Evolutionary conservation across 108 stramenopile genomes (phyloP).

Genomic region (Nitzschia inconspicua): DNA sequence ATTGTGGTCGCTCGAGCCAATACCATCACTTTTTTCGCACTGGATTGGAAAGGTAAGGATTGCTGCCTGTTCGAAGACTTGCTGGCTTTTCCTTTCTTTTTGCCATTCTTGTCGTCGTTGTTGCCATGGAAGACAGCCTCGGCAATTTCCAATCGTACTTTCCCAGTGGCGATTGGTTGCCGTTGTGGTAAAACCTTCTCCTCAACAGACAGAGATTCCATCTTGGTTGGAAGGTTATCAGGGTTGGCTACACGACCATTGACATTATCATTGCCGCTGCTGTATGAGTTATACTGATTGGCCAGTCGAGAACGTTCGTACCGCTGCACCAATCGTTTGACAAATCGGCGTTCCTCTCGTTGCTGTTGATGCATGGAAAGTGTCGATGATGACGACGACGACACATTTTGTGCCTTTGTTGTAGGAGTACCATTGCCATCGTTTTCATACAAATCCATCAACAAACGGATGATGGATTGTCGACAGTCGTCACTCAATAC

Average conservation of each 20-base stretch:
- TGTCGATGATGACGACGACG: too few relatives aligned
- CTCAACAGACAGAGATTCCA: not conserved
- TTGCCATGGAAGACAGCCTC: constrained; percentile 40
- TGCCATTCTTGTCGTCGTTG: constrained; percentile 21
- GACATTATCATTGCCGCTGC: too few relatives aligned
- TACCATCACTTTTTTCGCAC: constrained; percentile 47
- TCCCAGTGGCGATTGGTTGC: not conserved
- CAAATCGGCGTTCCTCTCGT: constrained; percentile 25
- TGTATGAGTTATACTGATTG: constrained; percentile 10
- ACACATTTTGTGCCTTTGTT: not conserved
- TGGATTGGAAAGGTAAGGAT: constrained; percentile 27
- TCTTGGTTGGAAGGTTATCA: not conserved
- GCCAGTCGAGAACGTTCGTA: constrained; percentile 19
- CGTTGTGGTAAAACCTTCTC: not conserved
- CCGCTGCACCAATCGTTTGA: constrained; percentile 26
- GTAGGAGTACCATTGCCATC: constrained; percentile 3
- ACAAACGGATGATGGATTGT: constrained; percentile 36
- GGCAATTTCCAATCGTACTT: constrained; percentile 48
- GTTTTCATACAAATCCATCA: constrained; percentile 19
- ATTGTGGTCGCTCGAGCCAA: constrained; percentile 27
- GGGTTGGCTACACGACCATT: not conserved
- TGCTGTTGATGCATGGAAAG: constrained; percentile 32
- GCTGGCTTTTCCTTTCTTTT: not conserved
- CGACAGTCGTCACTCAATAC: constrained; percentile 36
- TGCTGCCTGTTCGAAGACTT: constrained; percentile 16